Conservation (phyloP, 257 asterid species). For the Solanum bukasovii region DNA sequence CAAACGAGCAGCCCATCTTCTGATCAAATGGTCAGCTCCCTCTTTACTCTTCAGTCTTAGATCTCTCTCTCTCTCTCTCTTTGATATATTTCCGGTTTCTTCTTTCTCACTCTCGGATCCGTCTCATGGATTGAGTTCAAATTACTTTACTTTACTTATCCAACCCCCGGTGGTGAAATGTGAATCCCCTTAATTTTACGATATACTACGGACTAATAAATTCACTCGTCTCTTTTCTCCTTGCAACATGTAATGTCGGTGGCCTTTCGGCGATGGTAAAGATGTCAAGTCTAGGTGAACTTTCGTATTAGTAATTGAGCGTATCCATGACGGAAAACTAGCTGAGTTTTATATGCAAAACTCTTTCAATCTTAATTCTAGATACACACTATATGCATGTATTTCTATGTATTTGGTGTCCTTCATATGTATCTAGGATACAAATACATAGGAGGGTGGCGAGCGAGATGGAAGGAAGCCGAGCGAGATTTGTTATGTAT, state of each 20-base stretch:
- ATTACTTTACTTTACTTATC: background rate
- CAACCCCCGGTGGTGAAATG: background rate
- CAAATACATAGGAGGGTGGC: background rate
- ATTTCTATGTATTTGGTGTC: background rate
- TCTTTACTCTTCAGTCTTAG: background rate
- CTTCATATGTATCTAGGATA: no score
- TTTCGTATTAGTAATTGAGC: no score
- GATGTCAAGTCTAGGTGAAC: background rate
- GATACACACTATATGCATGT: background rate
- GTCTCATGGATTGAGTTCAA: background rate
- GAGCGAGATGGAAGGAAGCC: background rate
- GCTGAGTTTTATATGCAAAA: no score
- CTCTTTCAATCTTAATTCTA: no score
- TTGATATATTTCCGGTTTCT: background rate
- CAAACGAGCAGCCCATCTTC: conserved; percentile 91
- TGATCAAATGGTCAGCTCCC: conserved; percentile 2
- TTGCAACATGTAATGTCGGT: background rate
- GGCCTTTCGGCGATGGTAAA: background rate
- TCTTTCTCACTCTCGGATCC: background rate
- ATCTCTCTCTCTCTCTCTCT: background rate
- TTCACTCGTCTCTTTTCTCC: no score
- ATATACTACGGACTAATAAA: background rate
- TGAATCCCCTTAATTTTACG: background rate
- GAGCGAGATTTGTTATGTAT: background rate
- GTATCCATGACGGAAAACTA: no score